Evolutionary conservation across 1,284 basidiomycete genomes (phyloP), one percentile per base, ranked within the genome.

Genomic region (Puccinia sorghi): DNA sequence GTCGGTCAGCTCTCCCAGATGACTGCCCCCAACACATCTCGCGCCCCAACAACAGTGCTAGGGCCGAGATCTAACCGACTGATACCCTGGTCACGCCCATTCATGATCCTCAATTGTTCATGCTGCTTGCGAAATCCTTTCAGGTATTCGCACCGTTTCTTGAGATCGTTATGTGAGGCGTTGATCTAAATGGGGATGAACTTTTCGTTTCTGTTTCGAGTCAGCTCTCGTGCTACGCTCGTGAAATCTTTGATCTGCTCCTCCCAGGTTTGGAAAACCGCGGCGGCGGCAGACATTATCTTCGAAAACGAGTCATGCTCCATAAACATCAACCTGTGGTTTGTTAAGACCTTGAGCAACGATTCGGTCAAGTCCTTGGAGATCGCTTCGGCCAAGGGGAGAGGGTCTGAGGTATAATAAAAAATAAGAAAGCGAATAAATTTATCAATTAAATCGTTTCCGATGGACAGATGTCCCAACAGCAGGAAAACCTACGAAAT

Each of bases 171-270:
- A 83, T 99, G 96, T 0, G 93, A 94, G 5, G 93, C 90, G 39
- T 89, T 88, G 80, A 99, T 91, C 86, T 98, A 97, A 88, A 99
- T 98, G 4, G 95, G 95, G 80, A 99, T 93, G 85, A 99, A 98
- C 85, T 92, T 92, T 84, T 99, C 97, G 59, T 88, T 88, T 11
- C 96, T 89, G 86, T 95, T 95, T 80, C 95, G 88, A 56, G 92
- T 95, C 46, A 97, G 91, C 83, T 99, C 97, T 81, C 97, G 89
- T 2, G 96, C 96, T 64, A 97, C 93, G 83, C 95, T 96, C 25
- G 94, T 97, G 84, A 99, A 99, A 84, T 97, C 96, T 86, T 98
- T 98, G 86, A 97, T 92, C 74, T 91, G 89, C 83, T 97, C 96
- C 85, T 98, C 96, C 96, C 96, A 99, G 0, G 91, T 92, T 9